phyloP scores from a whole-genome alignment of 2,329 filamentous ascomycete species.

The Penicillium hesseltinei region DNA sequence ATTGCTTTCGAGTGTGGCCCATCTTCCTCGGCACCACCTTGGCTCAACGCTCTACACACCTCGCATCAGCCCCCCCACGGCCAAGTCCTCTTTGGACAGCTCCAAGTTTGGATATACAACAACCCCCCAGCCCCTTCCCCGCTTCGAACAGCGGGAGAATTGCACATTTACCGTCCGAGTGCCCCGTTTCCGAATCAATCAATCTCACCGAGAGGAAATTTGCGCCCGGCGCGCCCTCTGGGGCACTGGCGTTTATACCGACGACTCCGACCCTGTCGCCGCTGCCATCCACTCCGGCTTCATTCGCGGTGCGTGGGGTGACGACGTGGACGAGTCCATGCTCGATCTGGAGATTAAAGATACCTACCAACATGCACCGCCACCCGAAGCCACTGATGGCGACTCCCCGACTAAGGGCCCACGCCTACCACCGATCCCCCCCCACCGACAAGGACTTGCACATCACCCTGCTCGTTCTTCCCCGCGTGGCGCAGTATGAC shows the following conservation, averaged over 20 bases:
- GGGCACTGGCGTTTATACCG: slow-evolving; percentile 93
- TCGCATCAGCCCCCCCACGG: slow-evolving; percentile 53
- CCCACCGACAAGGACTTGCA: slow-evolving; percentile 74
- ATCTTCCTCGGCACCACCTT: slow-evolving; percentile 73
- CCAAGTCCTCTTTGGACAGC: slow-evolving; percentile 42
- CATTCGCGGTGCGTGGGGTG: slow-evolving; percentile 83
- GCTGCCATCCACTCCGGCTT: slow-evolving; percentile 92
- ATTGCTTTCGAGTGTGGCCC: slow-evolving; percentile 68
- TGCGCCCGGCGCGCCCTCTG: slow-evolving; percentile 77
- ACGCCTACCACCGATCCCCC: slow-evolving; percentile 50
- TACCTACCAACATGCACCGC: slow-evolving; percentile 45
- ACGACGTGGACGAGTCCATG: slow-evolving; percentile 69
- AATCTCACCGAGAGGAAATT: slow-evolving; percentile 74
- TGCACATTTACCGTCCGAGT: slow-evolving; percentile 88
- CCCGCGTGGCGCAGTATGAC: slow-evolving; percentile 72
- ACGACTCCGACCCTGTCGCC: slow-evolving; percentile 90
- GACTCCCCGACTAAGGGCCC: slow-evolving; percentile 26
- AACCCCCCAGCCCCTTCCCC: slow-evolving; percentile 70
- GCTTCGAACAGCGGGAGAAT: slow-evolving; percentile 76
- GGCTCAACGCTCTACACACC: slow-evolving; percentile 81
- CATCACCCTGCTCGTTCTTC: slow-evolving; percentile 81
- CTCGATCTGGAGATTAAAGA: slow-evolving; percentile 57
- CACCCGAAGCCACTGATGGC: slow-evolving; percentile 29
- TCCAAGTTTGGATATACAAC: slow-evolving; percentile 58
- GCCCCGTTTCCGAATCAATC: slow-evolving; percentile 71